Evolutionary conservation across 345 rosid species (phyloP).

Genomic region (Aurinia saxatilis): DNA sequence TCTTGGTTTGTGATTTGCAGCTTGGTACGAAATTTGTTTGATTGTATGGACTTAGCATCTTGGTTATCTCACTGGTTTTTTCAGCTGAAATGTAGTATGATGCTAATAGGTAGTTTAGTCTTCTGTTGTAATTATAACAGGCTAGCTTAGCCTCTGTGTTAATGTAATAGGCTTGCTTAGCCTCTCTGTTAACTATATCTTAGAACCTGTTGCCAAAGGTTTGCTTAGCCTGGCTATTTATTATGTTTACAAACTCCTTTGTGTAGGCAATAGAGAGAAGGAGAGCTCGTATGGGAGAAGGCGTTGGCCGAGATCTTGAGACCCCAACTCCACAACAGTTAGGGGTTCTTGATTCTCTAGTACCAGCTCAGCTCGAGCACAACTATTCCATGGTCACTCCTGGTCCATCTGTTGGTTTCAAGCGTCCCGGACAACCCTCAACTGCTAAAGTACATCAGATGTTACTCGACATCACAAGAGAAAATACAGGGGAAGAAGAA

Average conservation of each 20-base stretch:
- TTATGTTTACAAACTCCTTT: background rate
- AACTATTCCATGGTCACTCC: slow-evolving; percentile 37
- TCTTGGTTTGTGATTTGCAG: too few relatives aligned
- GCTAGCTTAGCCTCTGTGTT: background rate
- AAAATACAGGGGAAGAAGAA: slow-evolving; percentile 35
- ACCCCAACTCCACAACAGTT: slow-evolving; percentile 35
- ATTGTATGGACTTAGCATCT: background rate
- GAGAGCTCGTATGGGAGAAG: slow-evolving; percentile 53
- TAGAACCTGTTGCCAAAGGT: background rate
- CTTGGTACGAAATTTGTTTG: too few relatives aligned
- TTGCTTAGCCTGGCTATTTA: slow-evolving; percentile 8
- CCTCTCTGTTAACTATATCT: slow-evolving; percentile 1
- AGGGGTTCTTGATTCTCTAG: slow-evolving; percentile 34
- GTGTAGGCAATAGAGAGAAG: slow-evolving; percentile 78
- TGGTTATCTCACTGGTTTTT: background rate
- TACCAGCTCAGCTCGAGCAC: slow-evolving; percentile 40
- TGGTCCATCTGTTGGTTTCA: slow-evolving; percentile 30
- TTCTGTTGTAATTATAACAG: background rate
- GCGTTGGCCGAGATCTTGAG: slow-evolving; percentile 44
- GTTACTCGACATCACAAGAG: slow-evolving; percentile 42
- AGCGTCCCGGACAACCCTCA: slow-evolving; percentile 40
- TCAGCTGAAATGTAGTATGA: background rate
- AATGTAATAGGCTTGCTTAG: background rate
- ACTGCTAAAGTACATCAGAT: slow-evolving; percentile 49
- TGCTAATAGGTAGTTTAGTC: background rate